Percentiles rank a stretch among this genome's conserved stretches.
These are phyloP conservation scores for Trametes elegans DNA, from an alignment of 768 basidiomycete species.

Conservation along the genomic window DNA sequence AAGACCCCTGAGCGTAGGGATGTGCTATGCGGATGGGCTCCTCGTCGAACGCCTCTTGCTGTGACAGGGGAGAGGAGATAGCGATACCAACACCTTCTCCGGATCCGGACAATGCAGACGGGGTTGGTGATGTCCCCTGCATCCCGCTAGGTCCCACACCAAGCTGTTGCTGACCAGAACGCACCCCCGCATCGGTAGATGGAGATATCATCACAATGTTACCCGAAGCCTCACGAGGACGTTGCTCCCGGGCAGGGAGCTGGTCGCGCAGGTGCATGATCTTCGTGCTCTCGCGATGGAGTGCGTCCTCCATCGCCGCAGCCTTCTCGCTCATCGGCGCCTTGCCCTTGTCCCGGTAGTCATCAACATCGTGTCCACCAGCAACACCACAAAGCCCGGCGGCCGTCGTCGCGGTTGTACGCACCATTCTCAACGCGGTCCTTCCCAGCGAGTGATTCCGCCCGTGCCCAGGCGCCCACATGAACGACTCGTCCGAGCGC, in stretches of 20 bases:
- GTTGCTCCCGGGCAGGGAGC: conserved; percentile 5
- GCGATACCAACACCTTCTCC: conserved; percentile 43
- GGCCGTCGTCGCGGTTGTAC: conserved; percentile 34
- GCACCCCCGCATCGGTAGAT: not conserved
- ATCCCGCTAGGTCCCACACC: conserved; percentile 7
- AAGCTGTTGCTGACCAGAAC: not conserved
- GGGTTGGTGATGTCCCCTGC: conserved; percentile 31
- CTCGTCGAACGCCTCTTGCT: conserved; percentile 22
- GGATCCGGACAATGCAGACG: conserved; percentile 25
- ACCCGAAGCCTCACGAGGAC: not conserved
- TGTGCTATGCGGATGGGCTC: conserved; percentile 31
- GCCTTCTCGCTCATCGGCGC: conserved; percentile 19
- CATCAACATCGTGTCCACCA: conserved; percentile 12
- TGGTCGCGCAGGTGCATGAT: conserved; percentile 24
- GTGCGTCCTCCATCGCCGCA: conserved; percentile 21
- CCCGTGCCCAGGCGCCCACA: conserved; percentile 30
- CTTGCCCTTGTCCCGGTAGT: not conserved
- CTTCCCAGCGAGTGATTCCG: conserved; percentile 40
- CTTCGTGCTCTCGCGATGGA: conserved; percentile 28
- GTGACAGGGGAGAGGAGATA: conserved; percentile 36
- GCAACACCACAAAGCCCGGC: conserved; percentile 27
- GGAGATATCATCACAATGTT: conserved; percentile 21
- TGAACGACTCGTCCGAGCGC: conserved; percentile 23
- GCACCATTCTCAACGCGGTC: conserved; percentile 34
- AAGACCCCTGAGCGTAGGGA: conserved; percentile 35